phyloP scores from a whole-genome alignment of 441 rosid genomes.

The Erodium texanum region DNA sequence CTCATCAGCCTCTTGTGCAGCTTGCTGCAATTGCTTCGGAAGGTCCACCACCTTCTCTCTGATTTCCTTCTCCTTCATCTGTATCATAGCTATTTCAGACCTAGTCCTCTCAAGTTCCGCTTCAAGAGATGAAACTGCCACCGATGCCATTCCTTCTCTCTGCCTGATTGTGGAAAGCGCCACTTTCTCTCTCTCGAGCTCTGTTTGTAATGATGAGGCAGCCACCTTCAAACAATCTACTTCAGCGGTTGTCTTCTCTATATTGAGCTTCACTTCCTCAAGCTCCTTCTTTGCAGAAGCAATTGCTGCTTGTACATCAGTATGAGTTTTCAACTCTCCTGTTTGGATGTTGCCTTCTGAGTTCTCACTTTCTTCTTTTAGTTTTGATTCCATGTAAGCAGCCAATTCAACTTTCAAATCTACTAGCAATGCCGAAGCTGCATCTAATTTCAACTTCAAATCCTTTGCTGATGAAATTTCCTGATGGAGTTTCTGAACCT shows the following conservation, averaged over 20 bases:
- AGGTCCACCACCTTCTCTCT: slow-evolving; percentile 56
- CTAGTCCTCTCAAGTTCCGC: slow-evolving; percentile 59
- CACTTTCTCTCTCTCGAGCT: slow-evolving; percentile 61
- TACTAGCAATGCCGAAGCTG: slow-evolving; percentile 57
- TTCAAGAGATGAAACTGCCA: slow-evolving; percentile 74
- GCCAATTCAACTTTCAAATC: slow-evolving; percentile 78
- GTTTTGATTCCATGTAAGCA: slow-evolving; percentile 74
- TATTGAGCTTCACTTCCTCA: slow-evolving; percentile 57
- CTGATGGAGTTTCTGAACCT: slow-evolving; percentile 57
- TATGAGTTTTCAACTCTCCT: slow-evolving; percentile 31
- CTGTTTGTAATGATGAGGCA: slow-evolving; percentile 47
- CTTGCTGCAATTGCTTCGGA: slow-evolving; percentile 72
- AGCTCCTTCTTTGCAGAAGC: slow-evolving; percentile 75
- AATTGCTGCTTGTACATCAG: slow-evolving; percentile 47
- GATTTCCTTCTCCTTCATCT: slow-evolving; percentile 67
- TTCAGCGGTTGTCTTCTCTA: slow-evolving; percentile 68
- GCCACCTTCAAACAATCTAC: slow-evolving; percentile 70
- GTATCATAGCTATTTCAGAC: slow-evolving; percentile 53
- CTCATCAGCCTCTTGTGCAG: slow-evolving; percentile 74
- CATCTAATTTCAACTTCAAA: slow-evolving; percentile 58
- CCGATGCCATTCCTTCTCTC: slow-evolving; percentile 84
- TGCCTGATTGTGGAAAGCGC: slow-evolving; percentile 53
- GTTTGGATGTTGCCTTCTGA: neutral
- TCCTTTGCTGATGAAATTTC: slow-evolving; percentile 66
- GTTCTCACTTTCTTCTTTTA: slow-evolving; percentile 38